Percentiles rank a stretch among this genome's conserved stretches.
Conservation (phyloP, 768 basidiomycete species). For the Leccinum subgranulosum region DNA sequence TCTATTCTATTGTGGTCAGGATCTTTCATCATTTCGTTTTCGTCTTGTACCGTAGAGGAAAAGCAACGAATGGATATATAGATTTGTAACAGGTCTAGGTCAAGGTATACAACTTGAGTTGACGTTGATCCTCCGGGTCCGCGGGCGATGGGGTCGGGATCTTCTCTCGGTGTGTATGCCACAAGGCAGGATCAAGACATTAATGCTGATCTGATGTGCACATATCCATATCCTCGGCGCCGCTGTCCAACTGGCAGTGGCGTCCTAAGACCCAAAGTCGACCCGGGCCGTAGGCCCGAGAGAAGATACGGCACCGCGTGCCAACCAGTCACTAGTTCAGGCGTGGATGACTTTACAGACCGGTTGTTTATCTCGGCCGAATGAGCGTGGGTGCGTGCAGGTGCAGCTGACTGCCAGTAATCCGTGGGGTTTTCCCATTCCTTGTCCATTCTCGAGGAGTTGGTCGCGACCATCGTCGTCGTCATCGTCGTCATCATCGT, state of each 20-base stretch:
- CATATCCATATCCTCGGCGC: neutral
- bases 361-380: neutral
- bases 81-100: neutral
- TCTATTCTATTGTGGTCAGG: neutral
- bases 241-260: neutral
- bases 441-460: neutral
- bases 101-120: neutral
- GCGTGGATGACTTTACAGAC: neutral
- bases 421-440: neutral
- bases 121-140: too few species aligned
- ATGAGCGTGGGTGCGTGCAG: neutral
- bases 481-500: neutral
- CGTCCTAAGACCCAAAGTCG: neutral
- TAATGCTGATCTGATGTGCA: neutral
- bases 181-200: neutral
- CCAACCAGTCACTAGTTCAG: neutral
- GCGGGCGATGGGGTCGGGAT: too few species aligned
- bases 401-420: neutral
- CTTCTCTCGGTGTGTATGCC: neutral
- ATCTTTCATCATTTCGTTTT: neutral
- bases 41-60: slow-evolving; percentile 7
- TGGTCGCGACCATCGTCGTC: neutral
- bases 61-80: neutral
- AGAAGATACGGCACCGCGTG: neutral
- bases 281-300: neutral